Percentiles rank a stretch among this genome's conserved stretches.
Conservation (phyloP, 805 yeast genomes). For the Candida incommunis region DNA sequence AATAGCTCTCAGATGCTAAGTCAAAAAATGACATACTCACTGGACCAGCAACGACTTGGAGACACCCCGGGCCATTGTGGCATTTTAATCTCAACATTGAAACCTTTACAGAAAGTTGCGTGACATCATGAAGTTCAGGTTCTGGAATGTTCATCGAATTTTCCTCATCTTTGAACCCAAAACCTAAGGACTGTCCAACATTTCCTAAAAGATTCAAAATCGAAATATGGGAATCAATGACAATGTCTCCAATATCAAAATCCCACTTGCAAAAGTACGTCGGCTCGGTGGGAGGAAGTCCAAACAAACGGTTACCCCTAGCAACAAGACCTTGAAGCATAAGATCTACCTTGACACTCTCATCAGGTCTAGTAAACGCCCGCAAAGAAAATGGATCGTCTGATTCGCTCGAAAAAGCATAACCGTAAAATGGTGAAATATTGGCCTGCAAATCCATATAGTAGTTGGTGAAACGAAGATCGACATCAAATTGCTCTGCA, state of each 20-base stretch:
- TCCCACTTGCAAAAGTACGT: slow-evolving; percentile 90
- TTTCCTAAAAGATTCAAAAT: slow-evolving; percentile 26
- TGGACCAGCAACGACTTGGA: slow-evolving; percentile 16
- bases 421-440: slow-evolving; percentile 40
- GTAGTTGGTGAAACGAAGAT: slow-evolving; percentile 75
- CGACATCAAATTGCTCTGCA: slow-evolving; percentile 57
- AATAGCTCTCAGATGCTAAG: slow-evolving; percentile 51
- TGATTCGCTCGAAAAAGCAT: slow-evolving; percentile 6
- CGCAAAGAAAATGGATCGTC: slow-evolving; percentile 9
- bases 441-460: slow-evolving; percentile 81
- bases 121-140: slow-evolving; percentile 51
- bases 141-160: slow-evolving; percentile 50
- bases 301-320: slow-evolving; percentile 83
- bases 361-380: slow-evolving; percentile 4
- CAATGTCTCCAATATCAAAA: slow-evolving; percentile 47
- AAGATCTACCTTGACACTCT: slow-evolving; percentile 1
- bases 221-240: slow-evolving; percentile 36
- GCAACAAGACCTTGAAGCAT: slow-evolving; percentile 8
- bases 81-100: slow-evolving; percentile 33
- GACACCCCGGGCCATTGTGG: slow-evolving; percentile 17
- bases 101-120: slow-evolving; percentile 44
- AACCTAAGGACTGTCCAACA: slow-evolving; percentile 35
- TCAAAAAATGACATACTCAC: slow-evolving; percentile 42
- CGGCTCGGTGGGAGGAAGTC: slow-evolving; percentile 77
- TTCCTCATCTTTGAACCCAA: slow-evolving; percentile 61